These are phyloP conservation scores for Osmozyma mogii DNA, from an alignment of 805 yeast genomes.

Conservation along the genomic window DNA sequence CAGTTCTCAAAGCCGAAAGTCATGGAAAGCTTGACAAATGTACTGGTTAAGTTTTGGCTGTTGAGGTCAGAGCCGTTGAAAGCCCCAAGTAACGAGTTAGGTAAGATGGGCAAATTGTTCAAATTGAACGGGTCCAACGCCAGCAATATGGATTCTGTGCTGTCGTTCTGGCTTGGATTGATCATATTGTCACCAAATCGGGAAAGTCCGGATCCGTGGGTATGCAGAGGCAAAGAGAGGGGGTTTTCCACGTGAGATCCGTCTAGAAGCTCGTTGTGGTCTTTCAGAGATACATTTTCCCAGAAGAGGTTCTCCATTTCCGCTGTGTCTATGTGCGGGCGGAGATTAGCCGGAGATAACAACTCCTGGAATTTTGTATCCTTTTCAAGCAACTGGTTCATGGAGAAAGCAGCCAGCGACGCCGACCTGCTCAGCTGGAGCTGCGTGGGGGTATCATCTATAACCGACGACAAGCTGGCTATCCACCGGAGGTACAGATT, in stretches of 20 bases:
- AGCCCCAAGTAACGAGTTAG: slow-evolving; percentile 40
- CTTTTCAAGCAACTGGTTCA: slow-evolving; percentile 48
- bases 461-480: no score
- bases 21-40: slow-evolving; percentile 46
- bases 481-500: no score
- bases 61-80: slow-evolving; percentile 34
- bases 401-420: no score
- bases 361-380: slow-evolving; percentile 37
- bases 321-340: slow-evolving; percentile 9
- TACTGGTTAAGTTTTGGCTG: slow-evolving; percentile 34
- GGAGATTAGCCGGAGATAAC: slow-evolving; percentile 11
- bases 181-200: slow-evolving; percentile 21
- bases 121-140: slow-evolving; percentile 49
- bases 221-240: slow-evolving; percentile 17
- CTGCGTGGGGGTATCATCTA: no score
- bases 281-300: slow-evolving; percentile 29
- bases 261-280: slow-evolving; percentile 7
- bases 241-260: slow-evolving; percentile 25
- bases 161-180: no score
- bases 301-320: slow-evolving; percentile 38
- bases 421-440: no score
- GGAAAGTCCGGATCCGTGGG: slow-evolving; percentile 31
- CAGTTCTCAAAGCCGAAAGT: slow-evolving; percentile 48
- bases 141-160: slow-evolving; percentile 16
- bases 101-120: slow-evolving; percentile 43